Evolutionary conservation across 768 basidiomycete species (phyloP), one percentile per base, ranked within the genome.

Genomic region (Chlorophyllum brunneum): DNA sequence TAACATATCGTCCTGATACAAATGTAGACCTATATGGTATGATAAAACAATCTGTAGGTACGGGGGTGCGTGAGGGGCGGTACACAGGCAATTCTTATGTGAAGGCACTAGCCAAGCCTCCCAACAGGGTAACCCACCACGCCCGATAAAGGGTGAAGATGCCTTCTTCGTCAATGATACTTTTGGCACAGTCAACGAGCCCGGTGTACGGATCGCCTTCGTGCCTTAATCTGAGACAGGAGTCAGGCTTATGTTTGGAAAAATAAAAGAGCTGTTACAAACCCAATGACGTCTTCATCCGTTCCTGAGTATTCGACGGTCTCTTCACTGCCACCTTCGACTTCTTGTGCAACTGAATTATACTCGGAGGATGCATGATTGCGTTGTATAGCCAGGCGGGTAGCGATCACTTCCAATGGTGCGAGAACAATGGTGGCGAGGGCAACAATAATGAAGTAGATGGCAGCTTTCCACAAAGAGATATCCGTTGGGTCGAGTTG

Each of bases 261-360:
- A 20, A 16, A 41, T 31, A 49, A 44, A 26, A 40, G 30, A 37
- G 23, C 31, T 23, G 2, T 16, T 63, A 60, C 82, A 45, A 58
- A 88, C 87, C 88, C 89, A 56, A 93, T 90, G 15, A 93, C 91
- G 58, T 93, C 91, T 61, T 93, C 90, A 23, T 86, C 83, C 4
- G 72, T 67, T 13, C 85, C 86, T 22, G 80, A 74, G 58, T 82
- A 92, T 57, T 88, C 86, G 4, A 70, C 66, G 1, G 70, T 68
- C 40, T 81, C 78, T 52, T 88, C 79, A 2, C 70, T 71, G 58
- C 86, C 83, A 5, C 80, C 81, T 34, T 85, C 84, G 15, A 81
- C 80, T 58, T 92, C 88, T 61, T 89, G 86, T 3, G 81, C 70
- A 26, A 88, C 80, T 1, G 87, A 83, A 56, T 88, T 86, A 61